Evolutionary conservation across 768 basidiomycete genomes (phyloP).

Genomic region (Tephrocybe sp.): DNA sequence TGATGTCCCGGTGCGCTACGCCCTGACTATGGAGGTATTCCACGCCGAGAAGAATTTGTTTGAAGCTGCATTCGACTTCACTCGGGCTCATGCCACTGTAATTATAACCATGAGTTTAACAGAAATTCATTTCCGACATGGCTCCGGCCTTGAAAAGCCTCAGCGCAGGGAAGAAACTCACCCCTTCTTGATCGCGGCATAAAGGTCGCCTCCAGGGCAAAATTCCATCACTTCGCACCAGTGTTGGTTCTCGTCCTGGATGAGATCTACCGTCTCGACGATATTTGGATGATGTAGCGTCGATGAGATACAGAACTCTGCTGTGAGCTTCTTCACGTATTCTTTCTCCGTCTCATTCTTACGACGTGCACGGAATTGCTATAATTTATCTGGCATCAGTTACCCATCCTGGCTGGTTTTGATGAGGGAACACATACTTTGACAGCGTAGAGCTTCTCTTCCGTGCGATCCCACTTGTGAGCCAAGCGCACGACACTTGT

Average conservation of each 20-base stretch:
- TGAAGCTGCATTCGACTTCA: constrained; percentile 97
- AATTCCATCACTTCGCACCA: constrained; percentile 99
- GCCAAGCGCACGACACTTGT: constrained; percentile 94
- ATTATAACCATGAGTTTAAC: constrained; percentile 11
- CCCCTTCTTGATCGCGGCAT: constrained; percentile 98
- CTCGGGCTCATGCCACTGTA: constrained; percentile 70
- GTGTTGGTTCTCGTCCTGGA: constrained; percentile 94
- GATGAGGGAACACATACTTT: constrained; percentile 58
- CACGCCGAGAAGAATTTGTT: constrained; percentile 88
- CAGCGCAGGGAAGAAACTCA: constrained; percentile 23
- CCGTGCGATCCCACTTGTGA: constrained; percentile 96
- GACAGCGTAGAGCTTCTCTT: constrained; percentile 97
- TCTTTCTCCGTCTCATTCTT: constrained; percentile 99
- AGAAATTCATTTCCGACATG: constrained; percentile 7
- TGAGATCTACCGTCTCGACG: constrained; percentile 97
- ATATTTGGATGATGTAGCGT: constrained; percentile 92
- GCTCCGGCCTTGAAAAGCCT: background rate
- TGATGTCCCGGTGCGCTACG: constrained; percentile 96
- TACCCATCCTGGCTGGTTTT: constrained; percentile 5
- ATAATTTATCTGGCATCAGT: constrained; percentile 1
- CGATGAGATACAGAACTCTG: constrained; percentile 98
- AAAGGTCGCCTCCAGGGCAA: constrained; percentile 96
- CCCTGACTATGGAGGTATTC: constrained; percentile 93
- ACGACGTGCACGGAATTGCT: constrained; percentile 98
- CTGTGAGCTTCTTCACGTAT: constrained; percentile 99